These are phyloP conservation scores for Mycena alexandri DNA, from an alignment of 768 basidiomycete species.

Conservation along the genomic window DNA sequence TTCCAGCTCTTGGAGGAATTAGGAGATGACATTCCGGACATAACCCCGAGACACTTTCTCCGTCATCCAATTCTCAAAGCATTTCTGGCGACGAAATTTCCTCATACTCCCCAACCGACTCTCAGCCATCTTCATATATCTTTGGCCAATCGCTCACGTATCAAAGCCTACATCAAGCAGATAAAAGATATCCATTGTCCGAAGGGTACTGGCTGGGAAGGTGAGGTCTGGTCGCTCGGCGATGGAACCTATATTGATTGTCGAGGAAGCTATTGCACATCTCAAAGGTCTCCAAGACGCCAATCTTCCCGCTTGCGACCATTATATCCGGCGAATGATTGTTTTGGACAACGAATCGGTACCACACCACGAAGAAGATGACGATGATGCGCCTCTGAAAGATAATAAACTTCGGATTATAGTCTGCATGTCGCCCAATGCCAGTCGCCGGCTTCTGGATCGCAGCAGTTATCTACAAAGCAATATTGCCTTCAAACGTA, in stretches of 20 bases:
- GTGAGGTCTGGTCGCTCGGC: too few relatives aligned
- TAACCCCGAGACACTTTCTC: conserved; percentile 1
- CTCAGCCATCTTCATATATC: neutral
- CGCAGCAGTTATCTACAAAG: conserved; percentile 37
- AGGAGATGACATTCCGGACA: neutral
- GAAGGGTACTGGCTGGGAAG: too few relatives aligned
- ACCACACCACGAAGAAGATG: conserved; percentile 29
- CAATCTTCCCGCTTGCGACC: neutral
- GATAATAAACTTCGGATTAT: conserved; percentile 34
- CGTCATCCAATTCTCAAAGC: neutral
- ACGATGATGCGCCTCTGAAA: conserved; percentile 1
- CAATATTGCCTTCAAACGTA: conserved; percentile 43
- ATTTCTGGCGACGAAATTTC: neutral
- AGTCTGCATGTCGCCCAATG: conserved; percentile 43
- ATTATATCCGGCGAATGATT: conserved; percentile 27
- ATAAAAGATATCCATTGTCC: too few relatives aligned
- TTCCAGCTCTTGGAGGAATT: neutral
- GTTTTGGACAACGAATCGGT: conserved; percentile 14
- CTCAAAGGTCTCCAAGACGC: neutral
- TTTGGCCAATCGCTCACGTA: conserved; percentile 1
- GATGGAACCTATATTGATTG: too few relatives aligned
- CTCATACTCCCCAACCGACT: neutral
- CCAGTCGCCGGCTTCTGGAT: conserved; percentile 18
- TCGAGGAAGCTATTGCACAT: neutral
- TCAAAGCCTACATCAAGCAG: neutral